These are phyloP conservation scores for Carex littledalei DNA, from an alignment of 176 grass and related monocot genomes.

Conservation along the genomic window DNA sequence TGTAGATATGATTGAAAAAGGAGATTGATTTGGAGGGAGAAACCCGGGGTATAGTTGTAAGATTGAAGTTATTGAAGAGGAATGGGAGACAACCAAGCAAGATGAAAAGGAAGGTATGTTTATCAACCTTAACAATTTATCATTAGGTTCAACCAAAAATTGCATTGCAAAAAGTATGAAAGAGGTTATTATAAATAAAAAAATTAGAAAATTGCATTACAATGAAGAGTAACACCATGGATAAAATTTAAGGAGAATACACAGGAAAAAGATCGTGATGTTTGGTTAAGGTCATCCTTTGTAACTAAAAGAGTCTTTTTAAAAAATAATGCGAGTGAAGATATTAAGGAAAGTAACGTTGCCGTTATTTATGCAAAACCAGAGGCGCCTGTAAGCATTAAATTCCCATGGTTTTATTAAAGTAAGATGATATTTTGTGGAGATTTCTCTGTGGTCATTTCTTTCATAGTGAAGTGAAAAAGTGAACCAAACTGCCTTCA, in stretches of 20 bases:
- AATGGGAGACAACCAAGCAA: background rate
- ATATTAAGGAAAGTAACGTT: background rate
- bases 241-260: background rate
- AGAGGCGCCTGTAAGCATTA: background rate
- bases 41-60: background rate
- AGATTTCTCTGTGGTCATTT: background rate
- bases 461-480: background rate
- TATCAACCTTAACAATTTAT: background rate
- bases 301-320: background rate
- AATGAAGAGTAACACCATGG: background rate
- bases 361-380: background rate
- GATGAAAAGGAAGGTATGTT: background rate
- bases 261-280: background rate
- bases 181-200: background rate
- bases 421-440: background rate
- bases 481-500: background rate
- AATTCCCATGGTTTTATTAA: background rate
- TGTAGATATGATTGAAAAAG: background rate
- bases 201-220: background rate
- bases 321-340: background rate
- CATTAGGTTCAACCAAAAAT: background rate
- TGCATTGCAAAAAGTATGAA: background rate
- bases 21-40: background rate
- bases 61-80: background rate
- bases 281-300: background rate